These are phyloP conservation scores for Phalaenopsis equestris DNA, from an alignment of 106 monocot genomes.

Conservation along the genomic window DNA sequence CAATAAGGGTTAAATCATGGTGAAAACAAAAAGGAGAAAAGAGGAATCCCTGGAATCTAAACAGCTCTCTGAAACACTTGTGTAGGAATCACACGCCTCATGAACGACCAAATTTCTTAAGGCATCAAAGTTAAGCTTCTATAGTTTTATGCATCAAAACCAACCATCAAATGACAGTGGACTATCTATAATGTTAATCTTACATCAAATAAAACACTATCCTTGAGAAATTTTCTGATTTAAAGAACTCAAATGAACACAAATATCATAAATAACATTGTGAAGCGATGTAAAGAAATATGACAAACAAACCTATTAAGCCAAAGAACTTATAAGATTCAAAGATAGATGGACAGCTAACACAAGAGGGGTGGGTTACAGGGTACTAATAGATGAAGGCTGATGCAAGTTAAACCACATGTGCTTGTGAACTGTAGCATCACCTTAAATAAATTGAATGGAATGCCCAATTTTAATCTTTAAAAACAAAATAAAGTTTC, in stretches of 20 bases:
- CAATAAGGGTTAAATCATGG: not conserved
- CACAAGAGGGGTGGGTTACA: not conserved
- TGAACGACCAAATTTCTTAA: not conserved
- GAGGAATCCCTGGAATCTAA: not conserved
- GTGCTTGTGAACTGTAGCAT: not conserved
- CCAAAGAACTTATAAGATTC: not conserved
- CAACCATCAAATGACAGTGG: not conserved
- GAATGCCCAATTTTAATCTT: not conserved
- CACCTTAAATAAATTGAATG: not conserved
- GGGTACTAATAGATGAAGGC: not conserved
- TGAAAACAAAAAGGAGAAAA: not conserved
- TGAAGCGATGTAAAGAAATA: not conserved
- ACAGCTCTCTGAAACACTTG: too few relatives aligned
- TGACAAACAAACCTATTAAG: not conserved
- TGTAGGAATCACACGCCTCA: too few relatives aligned
- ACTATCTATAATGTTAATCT: not conserved
- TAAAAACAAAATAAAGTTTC: not conserved
- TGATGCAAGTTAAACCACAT: not conserved
- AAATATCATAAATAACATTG: not conserved
- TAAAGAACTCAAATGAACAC: not conserved
- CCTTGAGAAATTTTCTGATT: not conserved
- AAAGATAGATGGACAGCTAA: not conserved
- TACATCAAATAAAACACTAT: not conserved
- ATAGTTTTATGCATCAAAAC: not conserved
- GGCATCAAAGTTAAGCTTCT: not conserved